Evolutionary conservation across 2,329 filamentous ascomycete genomes (phyloP).

Genomic region (Paecilomyces formosus): DNA sequence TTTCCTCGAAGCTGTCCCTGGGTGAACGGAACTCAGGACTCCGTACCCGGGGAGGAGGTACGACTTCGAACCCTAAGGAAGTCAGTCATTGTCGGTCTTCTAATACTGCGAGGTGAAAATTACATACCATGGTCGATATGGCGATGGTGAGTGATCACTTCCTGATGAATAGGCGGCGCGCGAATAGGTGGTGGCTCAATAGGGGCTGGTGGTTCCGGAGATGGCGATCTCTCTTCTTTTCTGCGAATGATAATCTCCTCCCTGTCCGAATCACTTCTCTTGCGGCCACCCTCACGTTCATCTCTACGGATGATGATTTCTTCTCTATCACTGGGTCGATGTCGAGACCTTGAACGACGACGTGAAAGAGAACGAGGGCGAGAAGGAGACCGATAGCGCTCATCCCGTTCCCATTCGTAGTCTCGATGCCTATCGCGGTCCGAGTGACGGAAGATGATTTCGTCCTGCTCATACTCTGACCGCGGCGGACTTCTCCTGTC

Average conservation of each 20-base stretch:
- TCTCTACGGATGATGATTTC: constrained; percentile 29
- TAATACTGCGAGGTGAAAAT: not conserved
- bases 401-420: not conserved
- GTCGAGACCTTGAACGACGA: not conserved
- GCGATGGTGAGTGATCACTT: constrained; percentile 81
- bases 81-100: not conserved
- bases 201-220: constrained; percentile 46
- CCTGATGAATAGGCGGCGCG: constrained; percentile 74
- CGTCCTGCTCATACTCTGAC: constrained; percentile 2
- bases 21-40: constrained; percentile 19
- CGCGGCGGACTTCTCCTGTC: not conserved
- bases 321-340: constrained; percentile 11
- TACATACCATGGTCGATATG: constrained; percentile 73
- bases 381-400: not conserved
- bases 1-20: constrained; percentile 41
- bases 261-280: constrained; percentile 19
- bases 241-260: constrained; percentile 36
- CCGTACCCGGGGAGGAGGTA: constrained; percentile 19
- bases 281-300: constrained; percentile 13
- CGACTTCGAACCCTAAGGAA: constrained; percentile 16
- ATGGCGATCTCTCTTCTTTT: constrained; percentile 24
- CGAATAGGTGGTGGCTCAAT: constrained; percentile 58
- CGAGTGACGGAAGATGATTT: not conserved
- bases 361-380: not conserved
- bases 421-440: not conserved